Conservation (phyloP, 2,329 filamentous ascomycete species). For the Phaeosphaeriaceae sp. region DNA sequence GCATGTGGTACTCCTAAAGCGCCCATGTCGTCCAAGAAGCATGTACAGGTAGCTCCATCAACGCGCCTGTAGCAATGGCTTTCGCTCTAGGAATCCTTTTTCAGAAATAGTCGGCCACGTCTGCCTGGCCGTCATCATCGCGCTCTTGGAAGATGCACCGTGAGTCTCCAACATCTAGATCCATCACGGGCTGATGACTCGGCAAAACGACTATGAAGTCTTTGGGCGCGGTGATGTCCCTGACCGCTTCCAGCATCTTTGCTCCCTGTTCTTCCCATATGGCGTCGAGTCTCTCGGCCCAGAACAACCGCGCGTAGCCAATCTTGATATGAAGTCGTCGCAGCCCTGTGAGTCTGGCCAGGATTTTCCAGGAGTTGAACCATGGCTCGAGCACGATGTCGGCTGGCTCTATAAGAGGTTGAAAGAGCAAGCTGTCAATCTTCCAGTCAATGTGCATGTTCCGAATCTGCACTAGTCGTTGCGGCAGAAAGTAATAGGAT, state of each 20-base stretch:
- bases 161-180: constrained; percentile 17
- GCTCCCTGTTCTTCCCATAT: constrained; percentile 19
- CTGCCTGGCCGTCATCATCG: background rate
- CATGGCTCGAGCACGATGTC: constrained; percentile 10
- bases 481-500: constrained; percentile 24
- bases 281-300: constrained; percentile 10
- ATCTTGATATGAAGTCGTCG: constrained; percentile 21
- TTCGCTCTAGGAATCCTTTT: background rate
- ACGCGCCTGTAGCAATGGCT: no score
- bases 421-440: constrained; percentile 11
- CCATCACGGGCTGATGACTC: constrained; percentile 15
- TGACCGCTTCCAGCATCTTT: constrained; percentile 19
- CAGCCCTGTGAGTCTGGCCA: constrained; percentile 23
- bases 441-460: constrained; percentile 24
- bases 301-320: constrained; percentile 7
- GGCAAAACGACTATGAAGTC: constrained; percentile 28
- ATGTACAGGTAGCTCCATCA: background rate
- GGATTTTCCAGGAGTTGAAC: constrained; percentile 21
- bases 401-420: background rate
- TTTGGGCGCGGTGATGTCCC: constrained; percentile 15
- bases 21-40: no score
- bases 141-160: constrained; percentile 12
- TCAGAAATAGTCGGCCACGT: background rate
- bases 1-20: no score
- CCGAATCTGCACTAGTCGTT: constrained; percentile 25